Evolutionary conservation across 2,329 filamentous ascomycete species (phyloP), one percentile per base, ranked within the genome.

Genomic region (Colletotrichum brevisporum): DNA sequence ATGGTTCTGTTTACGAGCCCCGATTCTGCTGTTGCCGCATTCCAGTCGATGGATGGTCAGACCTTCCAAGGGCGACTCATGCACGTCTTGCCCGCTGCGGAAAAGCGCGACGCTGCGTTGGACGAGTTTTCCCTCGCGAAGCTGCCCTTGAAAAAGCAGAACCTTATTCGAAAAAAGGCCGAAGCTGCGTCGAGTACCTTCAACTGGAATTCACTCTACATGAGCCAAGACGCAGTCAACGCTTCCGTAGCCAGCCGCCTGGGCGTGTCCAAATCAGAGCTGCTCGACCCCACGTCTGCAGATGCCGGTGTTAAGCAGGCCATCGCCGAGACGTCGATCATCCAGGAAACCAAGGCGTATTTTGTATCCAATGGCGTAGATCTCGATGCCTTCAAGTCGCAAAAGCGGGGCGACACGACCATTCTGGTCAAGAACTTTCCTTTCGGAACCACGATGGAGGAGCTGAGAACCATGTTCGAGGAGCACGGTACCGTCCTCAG

Each of bases 121-220:
- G 93, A 98, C 77, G 96, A 98, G 73, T 96, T 92, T 80, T 91
- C 92, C 66, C 87, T 99, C 63, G 94, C 95, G 0, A 97, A 98
- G 79, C 81, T 99, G 74, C 95, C 96, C 16, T 84, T 98, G 72
- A 98, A 98, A 83, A 96, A 97, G 80, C 96, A 98, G 80, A 94
- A 94, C 74, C 89, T 97, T 75, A 92, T 98, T 73, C 94, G 92
- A 78, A 93, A 92, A 76, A 97, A 93, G 81, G 88, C 91, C 57
- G 92, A 95, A 75, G 93, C 95, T 24, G 87, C 92, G 9, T 91
- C 91, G 36, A 68, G 67, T 58, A 90, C 89, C 1, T 98, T 98
- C 83, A 97, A 95, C 78, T 99, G 96, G 96, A 99, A 99, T 83
- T 95, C 95, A n/a, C 85, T 99, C n/a, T 99, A 96, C 81, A 97